These are phyloP conservation scores for Salisapilia sapeloensis DNA, from an alignment of 352 stramenopile genomes.

Conservation along the genomic window DNA sequence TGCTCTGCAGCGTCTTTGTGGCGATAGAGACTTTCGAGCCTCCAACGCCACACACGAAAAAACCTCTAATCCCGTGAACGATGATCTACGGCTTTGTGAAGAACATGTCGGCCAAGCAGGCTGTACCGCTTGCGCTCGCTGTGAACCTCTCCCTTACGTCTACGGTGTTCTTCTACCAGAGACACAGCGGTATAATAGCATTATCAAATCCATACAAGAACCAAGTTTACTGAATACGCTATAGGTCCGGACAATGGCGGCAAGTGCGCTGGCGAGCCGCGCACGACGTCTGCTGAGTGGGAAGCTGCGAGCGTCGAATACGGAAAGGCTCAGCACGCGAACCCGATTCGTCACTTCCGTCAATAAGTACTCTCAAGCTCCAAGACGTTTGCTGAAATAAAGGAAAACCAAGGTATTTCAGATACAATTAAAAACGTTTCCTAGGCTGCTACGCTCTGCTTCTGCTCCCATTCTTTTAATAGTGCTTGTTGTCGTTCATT, in stretches of 20 bases:
- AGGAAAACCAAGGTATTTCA: too few relatives aligned
- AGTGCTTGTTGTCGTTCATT: slow-evolving; percentile 21
- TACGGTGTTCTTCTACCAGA: slow-evolving; percentile 22
- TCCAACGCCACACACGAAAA: slow-evolving; percentile 7
- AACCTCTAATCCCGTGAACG: slow-evolving; percentile 4
- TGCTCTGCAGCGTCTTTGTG: too few relatives aligned
- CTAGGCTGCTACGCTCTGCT: slow-evolving; percentile 17
- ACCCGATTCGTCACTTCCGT: slow-evolving; percentile 72
- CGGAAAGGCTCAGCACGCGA: slow-evolving; percentile 62
- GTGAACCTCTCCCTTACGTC: slow-evolving; percentile 21
- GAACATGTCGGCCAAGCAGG: slow-evolving; percentile 46
- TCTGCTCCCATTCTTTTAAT: slow-evolving; percentile 43
- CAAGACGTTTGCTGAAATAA: too few relatives aligned
- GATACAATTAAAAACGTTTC: too few relatives aligned
- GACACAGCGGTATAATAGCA: slow-evolving; percentile 36
- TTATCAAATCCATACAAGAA: not conserved
- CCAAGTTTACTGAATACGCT: not conserved
- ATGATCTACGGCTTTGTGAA: slow-evolving; percentile 52
- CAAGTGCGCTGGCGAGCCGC: slow-evolving; percentile 20
- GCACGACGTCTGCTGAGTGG: slow-evolving; percentile 67
- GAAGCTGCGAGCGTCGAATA: slow-evolving; percentile 56
- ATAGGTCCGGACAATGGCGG: slow-evolving; percentile 49
- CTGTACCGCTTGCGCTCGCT: slow-evolving; percentile 24
- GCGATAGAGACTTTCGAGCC: slow-evolving; percentile 10
- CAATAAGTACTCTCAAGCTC: slow-evolving; percentile 25